phyloP scores from a whole-genome alignment of 306 rosid genomes.

The Cucumis melo region DNA sequence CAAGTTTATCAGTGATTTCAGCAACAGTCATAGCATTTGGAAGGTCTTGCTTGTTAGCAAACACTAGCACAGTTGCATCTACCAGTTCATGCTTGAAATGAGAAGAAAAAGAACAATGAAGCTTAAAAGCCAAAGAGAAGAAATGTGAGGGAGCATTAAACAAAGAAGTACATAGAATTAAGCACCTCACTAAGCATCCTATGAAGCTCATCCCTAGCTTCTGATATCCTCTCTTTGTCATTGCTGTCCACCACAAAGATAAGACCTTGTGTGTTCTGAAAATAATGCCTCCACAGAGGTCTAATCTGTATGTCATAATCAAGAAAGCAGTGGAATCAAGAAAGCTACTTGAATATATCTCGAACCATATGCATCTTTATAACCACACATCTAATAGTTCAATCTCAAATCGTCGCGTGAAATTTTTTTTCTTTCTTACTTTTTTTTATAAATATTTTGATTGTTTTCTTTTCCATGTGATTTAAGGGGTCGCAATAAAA shows the following conservation, averaged over 20 bases:
- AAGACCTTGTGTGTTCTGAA: constrained; percentile 6
- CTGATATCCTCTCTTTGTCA: constrained; percentile 67
- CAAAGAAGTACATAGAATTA: background rate
- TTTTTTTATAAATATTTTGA: too few relatives aligned
- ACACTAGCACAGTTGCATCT: constrained; percentile 37
- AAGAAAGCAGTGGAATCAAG: background rate
- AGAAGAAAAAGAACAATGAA: background rate
- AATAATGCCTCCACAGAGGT: constrained; percentile 70
- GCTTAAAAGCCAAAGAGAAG: background rate
- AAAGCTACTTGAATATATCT: too few relatives aligned
- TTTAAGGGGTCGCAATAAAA: too few relatives aligned
- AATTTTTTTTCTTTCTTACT: too few relatives aligned
- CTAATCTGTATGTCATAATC: constrained; percentile 35
- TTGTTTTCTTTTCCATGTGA: too few relatives aligned
- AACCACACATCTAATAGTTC: too few relatives aligned
- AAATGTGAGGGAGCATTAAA: background rate
- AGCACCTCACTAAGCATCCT: constrained; percentile 83
- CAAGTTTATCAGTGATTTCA: constrained; percentile 74
- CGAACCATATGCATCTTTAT: too few relatives aligned
- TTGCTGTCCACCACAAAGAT: constrained; percentile 60
- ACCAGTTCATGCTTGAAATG: constrained; percentile 56
- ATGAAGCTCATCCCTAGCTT: constrained; percentile 74
- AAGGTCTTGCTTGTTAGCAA: constrained; percentile 52
- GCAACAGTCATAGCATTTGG: constrained; percentile 58
- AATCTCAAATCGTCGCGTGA: too few relatives aligned